Base-by-base conservation (phyloP, 176 grass and related monocot genomes). In the Ensete glaucum region DNA sequence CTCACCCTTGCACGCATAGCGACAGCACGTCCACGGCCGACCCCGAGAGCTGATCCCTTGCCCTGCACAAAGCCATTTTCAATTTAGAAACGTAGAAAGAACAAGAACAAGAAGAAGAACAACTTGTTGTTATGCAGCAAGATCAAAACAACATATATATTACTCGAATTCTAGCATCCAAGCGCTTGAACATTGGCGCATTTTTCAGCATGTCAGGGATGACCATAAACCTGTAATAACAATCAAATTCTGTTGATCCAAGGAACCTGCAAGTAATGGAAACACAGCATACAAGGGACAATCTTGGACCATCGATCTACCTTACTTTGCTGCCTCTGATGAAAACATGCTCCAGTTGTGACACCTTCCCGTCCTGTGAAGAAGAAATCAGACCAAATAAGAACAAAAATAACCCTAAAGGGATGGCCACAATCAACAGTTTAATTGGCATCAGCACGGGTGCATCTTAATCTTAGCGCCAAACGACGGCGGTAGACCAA, bases 191-290 rank as follows among this genome's bases (percentile, higher is more conserved):
- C 86, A 88, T 92, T 9, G 86, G 89, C 0, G 84, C 89, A 57
- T 92, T 92, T 73, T 92, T 92, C 78, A 88, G 81, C 89, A 92
- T 92, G 80, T 92, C 86, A 34, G 84, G 86, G 62, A 92, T 88
- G 11, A 92, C 83, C 83, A 89, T 92, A 78, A 92, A 92, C 21
- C 89, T 83, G 69, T 13, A 83, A 62, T 5, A 60, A 57, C 23
- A 8, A 82, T 62, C 27, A 50, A 9, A 70, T 21, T 48, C 17
- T n/a, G 11, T 1, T 70, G 1, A 70, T 51, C 16, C 8, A 82
- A 6, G 13, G 7, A 50, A 22, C 50, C 0, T 0, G 8, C 34
- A 70, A 2, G 10, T 10, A 50, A 55, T 65, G 29, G 34, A 43
- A 43, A 43, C 34, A 43, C 34, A 43, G 3, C 23, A 57, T 50